Conservation (phyloP, 768 basidiomycete genomes). For the Lactarius sp. region DNA sequence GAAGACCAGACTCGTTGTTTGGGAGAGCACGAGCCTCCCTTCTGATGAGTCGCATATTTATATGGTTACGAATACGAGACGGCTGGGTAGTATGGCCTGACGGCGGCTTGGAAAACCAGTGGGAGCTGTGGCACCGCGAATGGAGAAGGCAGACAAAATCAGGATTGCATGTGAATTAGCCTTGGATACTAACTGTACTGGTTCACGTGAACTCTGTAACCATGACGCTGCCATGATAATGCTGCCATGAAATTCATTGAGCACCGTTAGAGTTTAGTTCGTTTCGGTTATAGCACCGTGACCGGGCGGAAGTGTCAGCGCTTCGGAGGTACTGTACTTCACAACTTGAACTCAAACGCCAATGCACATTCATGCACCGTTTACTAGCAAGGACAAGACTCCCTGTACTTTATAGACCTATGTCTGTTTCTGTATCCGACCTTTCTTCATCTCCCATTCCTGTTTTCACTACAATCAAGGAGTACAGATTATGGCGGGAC, state of each 20-base stretch:
- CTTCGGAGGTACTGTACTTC: neutral
- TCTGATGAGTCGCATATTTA: conserved; percentile 52
- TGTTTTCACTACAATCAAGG: conserved; percentile 53
- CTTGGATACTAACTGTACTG: neutral
- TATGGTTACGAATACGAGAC: conserved; percentile 70
- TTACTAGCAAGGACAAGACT: neutral
- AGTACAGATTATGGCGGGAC: conserved; percentile 71
- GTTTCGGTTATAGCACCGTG: neutral
- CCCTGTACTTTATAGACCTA: neutral
- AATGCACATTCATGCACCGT: neutral
- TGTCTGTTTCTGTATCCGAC: conserved; percentile 2
- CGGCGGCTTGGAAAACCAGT: conserved; percentile 70
- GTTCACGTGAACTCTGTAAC: neutral
- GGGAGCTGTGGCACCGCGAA: conserved; percentile 56
- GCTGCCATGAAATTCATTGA: neutral
- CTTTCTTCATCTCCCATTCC: conserved; percentile 37
- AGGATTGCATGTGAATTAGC: conserved; percentile 9
- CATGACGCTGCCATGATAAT: neutral
- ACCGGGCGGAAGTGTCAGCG: no score
- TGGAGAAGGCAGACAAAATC: conserved; percentile 43
- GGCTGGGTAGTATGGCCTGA: conserved; percentile 81
- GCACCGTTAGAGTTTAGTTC: neutral
- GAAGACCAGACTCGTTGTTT: conserved; percentile 48
- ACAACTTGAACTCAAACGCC: neutral
- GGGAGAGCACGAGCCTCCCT: conserved; percentile 46